Evolutionary conservation across 305 asterid species (phyloP).

Genomic region (Solanum hybrid): DNA sequence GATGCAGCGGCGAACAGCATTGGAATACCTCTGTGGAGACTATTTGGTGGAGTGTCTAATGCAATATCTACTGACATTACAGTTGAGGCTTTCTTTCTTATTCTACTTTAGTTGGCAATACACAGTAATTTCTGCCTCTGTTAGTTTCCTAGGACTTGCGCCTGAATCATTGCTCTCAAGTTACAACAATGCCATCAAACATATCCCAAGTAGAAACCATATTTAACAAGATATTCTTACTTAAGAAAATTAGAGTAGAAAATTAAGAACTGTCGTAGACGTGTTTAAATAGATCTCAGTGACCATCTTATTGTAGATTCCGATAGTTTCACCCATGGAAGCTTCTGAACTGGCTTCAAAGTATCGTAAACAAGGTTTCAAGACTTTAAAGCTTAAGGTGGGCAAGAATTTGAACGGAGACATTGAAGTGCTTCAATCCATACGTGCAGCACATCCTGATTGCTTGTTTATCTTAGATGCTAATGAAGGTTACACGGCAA

Average conservation of each 20-base stretch:
- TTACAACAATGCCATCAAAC: not conserved
- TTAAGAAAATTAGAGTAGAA: not conserved
- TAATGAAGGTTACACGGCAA: constrained; percentile 74
- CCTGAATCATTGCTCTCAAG: not conserved
- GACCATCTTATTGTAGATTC: constrained; percentile 44
- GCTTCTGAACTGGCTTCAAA: constrained; percentile 73
- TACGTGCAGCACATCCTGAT: constrained; percentile 64
- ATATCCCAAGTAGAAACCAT: not conserved
- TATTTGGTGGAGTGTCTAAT: constrained; percentile 74
- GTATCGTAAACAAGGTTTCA: constrained; percentile 58
- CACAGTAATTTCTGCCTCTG: not conserved
- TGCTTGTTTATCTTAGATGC: constrained; percentile 81
- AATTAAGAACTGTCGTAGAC: not conserved
- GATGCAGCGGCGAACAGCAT: constrained; percentile 84
- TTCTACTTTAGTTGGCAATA: constrained; percentile 1
- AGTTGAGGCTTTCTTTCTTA: constrained; percentile 24
- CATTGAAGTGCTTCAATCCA: constrained; percentile 76
- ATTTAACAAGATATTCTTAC: not conserved
- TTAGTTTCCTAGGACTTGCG: not conserved
- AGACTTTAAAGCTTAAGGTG: constrained; percentile 76
- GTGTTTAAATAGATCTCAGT: not conserved
- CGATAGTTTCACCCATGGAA: constrained; percentile 68
- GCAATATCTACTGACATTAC: constrained; percentile 75
- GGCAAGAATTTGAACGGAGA: constrained; percentile 65
- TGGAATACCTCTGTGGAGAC: constrained; percentile 78